Evolutionary conservation across 2,329 filamentous ascomycete species (phyloP), one percentile per base, ranked within the genome.

Genomic region (Paracoccidioides lutzii): DNA sequence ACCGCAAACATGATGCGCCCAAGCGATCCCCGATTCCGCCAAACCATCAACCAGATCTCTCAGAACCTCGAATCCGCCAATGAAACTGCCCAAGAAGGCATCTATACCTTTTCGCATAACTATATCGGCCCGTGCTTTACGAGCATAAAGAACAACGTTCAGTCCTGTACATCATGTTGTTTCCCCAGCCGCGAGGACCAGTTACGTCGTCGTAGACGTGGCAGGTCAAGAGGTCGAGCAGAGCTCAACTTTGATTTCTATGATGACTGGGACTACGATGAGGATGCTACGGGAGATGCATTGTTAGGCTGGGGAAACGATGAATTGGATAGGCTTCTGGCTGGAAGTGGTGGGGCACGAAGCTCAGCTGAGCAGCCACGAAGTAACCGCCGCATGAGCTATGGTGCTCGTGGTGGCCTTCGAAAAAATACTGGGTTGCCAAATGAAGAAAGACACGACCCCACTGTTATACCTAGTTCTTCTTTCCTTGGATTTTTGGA

Each of bases 201-300:
- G 57, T 75, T 82, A 51, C 82, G 87, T 35, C 82, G 88, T 56
- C 77, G 84, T 59, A 83, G 89, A 64, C 80, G 85, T 40, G 72
- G 71, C 15, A 72, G 77, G 28, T 71, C 73, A 55, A 69, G 75
- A 58, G 82, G 81, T 2, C 72, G 82, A 53, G 87, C 90, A 33
- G 90, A 96, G 71, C 81, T 87, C 64, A 90, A 82, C 65, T 97
- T 97, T 68, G 91, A 96, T 70, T 97, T 97, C 69, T 97, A 97
- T 74, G 91, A 96, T 71, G 91, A 96, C 71, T 97, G 91, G 91
- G 89, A 95, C 59, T 77, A 80, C 48, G 78, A 82, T 55, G 79
- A 82, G 56, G 65, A 59, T 43, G 57, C 59, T 4, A 59, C 62
- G 35, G 78, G 80, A 52, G 76, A 75, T 38, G 79, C 83, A 0